Evolutionary conservation across 768 basidiomycete genomes (phyloP), one percentile per base, ranked within the genome.

Genomic region (Pleurotus platypus): DNA sequence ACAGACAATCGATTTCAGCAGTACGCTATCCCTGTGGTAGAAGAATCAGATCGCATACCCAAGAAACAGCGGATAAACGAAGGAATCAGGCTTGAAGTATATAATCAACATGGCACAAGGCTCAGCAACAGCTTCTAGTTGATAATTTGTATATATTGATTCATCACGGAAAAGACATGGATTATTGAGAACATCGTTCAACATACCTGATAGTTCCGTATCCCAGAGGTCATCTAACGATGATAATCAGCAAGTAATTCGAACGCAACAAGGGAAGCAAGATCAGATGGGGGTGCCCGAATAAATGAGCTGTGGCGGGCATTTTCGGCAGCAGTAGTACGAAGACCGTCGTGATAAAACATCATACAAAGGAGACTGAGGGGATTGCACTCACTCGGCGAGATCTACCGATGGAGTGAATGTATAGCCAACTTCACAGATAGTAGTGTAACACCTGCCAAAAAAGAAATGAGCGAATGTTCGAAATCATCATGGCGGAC

Each of bases 91-190:
- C 30, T 35, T 35, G 30, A 35, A 35, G 30, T 35, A 35, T 35
- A 35, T 58, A 60, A 58, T 69, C 82, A 83, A 87, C 87, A 81
- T 77, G 56, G 85, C 83, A 79, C 66, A 76, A 77, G 39, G 82
- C 84, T 90, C 83, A 87, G 83, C 70, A 90, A 90, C 87, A 90
- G 87, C 87, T 88, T 90, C 87, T 90, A 90, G 87, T 89, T 87
- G 86, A 87, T 86, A 74, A 35, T 67, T 80, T 72, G 72, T 76
- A 75, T 72, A 63, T 35, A 59, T 60, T 62, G 57, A 64, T 63
- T 84, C 80, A 80, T 84, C 82, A 61, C 61, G 40, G 62, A 24
- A 47, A 18, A 27, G 48, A 55, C 42, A 54, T 20, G 49, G 2
- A 11, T 26, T 4, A 55, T 39, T 20, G 24, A 18, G 11, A 47